Conservation (phyloP, 805 yeast species). For the Millerozyma acaciae region DNA sequence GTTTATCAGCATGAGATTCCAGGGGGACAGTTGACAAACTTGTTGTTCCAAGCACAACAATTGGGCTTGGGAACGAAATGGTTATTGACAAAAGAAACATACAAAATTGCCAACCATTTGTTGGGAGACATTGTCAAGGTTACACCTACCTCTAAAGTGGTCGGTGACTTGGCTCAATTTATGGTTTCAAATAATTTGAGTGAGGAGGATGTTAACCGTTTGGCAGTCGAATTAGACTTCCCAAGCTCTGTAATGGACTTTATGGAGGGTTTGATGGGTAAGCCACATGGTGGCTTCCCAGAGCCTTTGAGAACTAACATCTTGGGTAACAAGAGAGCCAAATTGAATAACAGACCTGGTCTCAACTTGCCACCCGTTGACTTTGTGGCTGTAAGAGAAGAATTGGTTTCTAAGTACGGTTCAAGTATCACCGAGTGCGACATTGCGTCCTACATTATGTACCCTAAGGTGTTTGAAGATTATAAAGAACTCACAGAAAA, state of each 20-base stretch:
- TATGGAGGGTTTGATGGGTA: constrained; percentile 99
- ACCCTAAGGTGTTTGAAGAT: constrained; percentile 94
- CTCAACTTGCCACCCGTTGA: constrained; percentile 83
- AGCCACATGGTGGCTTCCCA: constrained; percentile 99
- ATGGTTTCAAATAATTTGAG: constrained; percentile 94
- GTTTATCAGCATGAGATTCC: constrained; percentile 98
- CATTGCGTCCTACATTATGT: constrained; percentile 95
- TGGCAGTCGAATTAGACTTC: constrained; percentile 92
- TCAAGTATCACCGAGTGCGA: constrained; percentile 72
- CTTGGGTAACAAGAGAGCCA: constrained; percentile 87
- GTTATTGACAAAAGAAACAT: constrained; percentile 93
- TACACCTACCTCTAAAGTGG: constrained; percentile 99
- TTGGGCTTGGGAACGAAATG: constrained; percentile 96
- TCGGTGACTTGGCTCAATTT: constrained; percentile 99
- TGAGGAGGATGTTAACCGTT: constrained; percentile 77
- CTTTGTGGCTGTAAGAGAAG: constrained; percentile 65
- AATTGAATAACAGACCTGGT: constrained; percentile 89
- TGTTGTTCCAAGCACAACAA: constrained; percentile 98
- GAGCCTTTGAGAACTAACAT: constrained; percentile 95
- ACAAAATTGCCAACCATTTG: constrained; percentile 83
- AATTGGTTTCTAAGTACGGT: constrained; percentile 74
- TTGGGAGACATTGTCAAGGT: constrained; percentile 97
- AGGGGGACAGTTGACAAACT: constrained; percentile 98
- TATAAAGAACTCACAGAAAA: constrained; percentile 68
- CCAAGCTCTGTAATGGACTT: constrained; percentile 97